These are phyloP conservation scores for Podospora fimiseda DNA, from an alignment of 495 filamentous ascomycete genomes.

Conservation along the genomic window DNA sequence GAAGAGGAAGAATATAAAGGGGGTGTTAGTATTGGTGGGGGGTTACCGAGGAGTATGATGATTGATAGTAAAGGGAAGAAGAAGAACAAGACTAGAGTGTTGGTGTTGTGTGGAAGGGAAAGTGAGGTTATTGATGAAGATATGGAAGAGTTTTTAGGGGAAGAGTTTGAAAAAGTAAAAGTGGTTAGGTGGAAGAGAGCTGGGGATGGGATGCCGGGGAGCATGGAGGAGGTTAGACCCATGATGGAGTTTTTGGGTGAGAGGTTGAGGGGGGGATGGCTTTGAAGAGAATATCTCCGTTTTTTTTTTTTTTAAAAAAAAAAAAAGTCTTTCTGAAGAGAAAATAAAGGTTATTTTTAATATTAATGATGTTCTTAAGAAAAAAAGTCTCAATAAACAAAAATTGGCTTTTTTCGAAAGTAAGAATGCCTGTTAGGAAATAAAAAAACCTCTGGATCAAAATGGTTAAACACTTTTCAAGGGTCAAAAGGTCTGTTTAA, in stretches of 20 bases:
- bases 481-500: no score
- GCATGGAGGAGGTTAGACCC: constrained; percentile 80
- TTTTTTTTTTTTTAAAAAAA: not conserved
- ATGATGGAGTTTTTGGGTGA: constrained; percentile 90
- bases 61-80: constrained; percentile 39
- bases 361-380: no score
- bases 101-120: constrained; percentile 63
- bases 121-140: constrained; percentile 56
- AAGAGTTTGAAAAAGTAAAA: constrained; percentile 65
- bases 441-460: no score
- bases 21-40: constrained; percentile 72
- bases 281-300: not conserved
- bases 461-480: no score
- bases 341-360: no score
- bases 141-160: constrained; percentile 55
- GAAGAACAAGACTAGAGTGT: constrained; percentile 62
- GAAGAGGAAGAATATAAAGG: constrained; percentile 35
- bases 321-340: not conserved
- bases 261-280: constrained; percentile 42
- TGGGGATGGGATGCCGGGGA: constrained; percentile 79
- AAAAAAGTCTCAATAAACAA: no score
- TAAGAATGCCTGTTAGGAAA: no score
- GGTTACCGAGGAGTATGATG: constrained; percentile 52
- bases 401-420: no score
- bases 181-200: constrained; percentile 63